Base-by-base conservation (phyloP, 2,329 filamentous ascomycete species). In the Mycosphaerella sp. region DNA sequence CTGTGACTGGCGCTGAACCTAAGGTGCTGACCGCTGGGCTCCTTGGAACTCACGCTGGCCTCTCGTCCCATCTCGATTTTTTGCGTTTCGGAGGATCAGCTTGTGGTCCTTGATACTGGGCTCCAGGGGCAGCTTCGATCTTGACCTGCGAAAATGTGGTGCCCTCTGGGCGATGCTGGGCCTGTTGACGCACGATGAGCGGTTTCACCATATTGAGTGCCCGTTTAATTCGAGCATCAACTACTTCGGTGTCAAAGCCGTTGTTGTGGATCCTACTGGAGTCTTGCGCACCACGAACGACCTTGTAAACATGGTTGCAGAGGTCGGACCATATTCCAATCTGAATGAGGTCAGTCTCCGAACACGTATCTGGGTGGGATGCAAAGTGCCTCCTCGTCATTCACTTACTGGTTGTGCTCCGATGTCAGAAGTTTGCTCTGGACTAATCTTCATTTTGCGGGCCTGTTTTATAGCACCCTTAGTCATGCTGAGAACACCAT, bases 361-460 rank as follows among this genome's bases (percentile, higher is more conserved):
- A 64, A 85, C 85, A 60, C 85, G 81, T 42, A 72, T 72, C 69
- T 82, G 82, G 70, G 85, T 4, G 26, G 26, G 6, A 26, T 26
- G 26, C 6, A 26, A 4, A 26, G 26, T 26, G 26, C 26, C 4
- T 26, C 85, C 66, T 83, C 83, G 64, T 85, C 82, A 42, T n/a
- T 29, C 5, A 1, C 38, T 31, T 48, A 23, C 34, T 31, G 40
- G 9, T 26, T 8, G 31, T 12, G 9, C 40, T 36, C 29, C 17
- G 41, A 14, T 6, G 11, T 4, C 21, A 36, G 34, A 36, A 36
- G 34, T 36, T 10, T 36, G 9, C 4, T 36, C 6, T 4, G 1
- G 4, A 10, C 9, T 12, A 17, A 48, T 14, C 38, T 41, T n/a
- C n/a, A n/a, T n/a, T n/a, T n/a, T 41, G 23, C 40, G 32, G 21